Base-by-base conservation (phyloP, 2,329 filamentous ascomycete species). In the Penicillium sp. region DNA sequence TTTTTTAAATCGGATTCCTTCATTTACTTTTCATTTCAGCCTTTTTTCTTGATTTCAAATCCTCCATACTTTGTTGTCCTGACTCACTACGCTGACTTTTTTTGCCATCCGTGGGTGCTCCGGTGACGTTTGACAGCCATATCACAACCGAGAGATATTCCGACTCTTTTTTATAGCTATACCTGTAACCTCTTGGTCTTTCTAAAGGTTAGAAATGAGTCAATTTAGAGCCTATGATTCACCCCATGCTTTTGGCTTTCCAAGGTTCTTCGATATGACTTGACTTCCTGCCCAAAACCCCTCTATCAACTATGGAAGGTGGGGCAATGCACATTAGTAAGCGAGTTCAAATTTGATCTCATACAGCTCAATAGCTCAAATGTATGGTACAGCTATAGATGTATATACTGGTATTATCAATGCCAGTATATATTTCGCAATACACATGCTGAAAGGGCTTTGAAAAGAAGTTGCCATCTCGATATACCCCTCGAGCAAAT, bases 21-120 rank as follows among this genome's bases (percentile, higher is more conserved):
- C 12, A 13, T 24, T 33, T 19, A 6, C n/a, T 29, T 28, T 15
- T n/a, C 34, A 22, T 29, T 21, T 9, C 2, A 6, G 17, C 3
- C 4, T 15, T 19, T 51, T 49, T 19, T 37, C 15, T 50, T 51
- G 43, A 47, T 51, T 51, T 51, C 31, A 47, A 51, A 51, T 46
- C 48, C 34, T 29, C 4, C 19, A 40, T 7, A 12, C 12, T 31
- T 26, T 26, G n/a, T 29, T 45, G 8, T 37, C 22, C 40, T 46
- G 48, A 45, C 42, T 49, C 35, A 49, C n/a, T 45, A 15, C 17
- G 21, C 9, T 46, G 45, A 8, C 19, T 31, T 22, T 21, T 33
- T 34, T n/a, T n/a, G 45, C 38, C 32, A 26, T 32, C 48, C 48
- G 48, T 39, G 42, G 42, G 29, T 49, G 26, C 42, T 40, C 42